Base-by-base conservation (phyloP, 148 eudicot genomes). In the Dysphania ambrosioides region DNA sequence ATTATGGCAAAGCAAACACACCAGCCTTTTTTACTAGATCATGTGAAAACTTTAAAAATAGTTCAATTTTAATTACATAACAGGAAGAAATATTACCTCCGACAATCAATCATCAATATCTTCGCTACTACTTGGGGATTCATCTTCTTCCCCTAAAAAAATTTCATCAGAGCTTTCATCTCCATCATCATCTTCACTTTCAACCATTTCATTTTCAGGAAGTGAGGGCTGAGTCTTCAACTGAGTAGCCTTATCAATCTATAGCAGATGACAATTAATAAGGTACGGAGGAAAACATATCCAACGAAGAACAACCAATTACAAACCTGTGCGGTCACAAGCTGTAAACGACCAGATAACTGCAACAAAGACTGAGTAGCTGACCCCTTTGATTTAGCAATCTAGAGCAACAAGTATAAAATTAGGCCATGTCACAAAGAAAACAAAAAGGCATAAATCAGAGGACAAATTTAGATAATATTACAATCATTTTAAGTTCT, bases 261-360 rank as follows among this genome's bases (percentile, higher is more conserved):
- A 91, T 42, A 44, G 18, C 26, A 81, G 38, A 62, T 31, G 7
- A 49, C 5, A 31, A 16, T 35, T 24, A 26, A 51, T 40, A 12
- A 44, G 64, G 71, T 36, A 42, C 32, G 11, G 41, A 41, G 5
- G 29, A 4, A 26, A 53, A 35, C 41, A 24, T 51, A 27, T 44
- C 56, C 15, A 66, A 21, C 38, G 10, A 31, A 74, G 74, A 64
- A 42, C 26, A 34, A 56, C 19, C 53, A 6, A 38, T 38, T 36
- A 77, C 70, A 66, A 77, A 95, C 99, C 99, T 92, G 98, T 47
- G 94, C 90, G 21, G 87, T 83, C 38, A 92, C 84, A 47, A 95
- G 94, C 81, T 90, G 99, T 83, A 95, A 71, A 79, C 94, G 97
- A 72, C 99, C 99, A 67, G 90, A 86, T 84, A 95, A 72, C 81